Evolutionary conservation across 306 rosid genomes (phyloP).

Genomic region (Pachyrhizus erosus): DNA sequence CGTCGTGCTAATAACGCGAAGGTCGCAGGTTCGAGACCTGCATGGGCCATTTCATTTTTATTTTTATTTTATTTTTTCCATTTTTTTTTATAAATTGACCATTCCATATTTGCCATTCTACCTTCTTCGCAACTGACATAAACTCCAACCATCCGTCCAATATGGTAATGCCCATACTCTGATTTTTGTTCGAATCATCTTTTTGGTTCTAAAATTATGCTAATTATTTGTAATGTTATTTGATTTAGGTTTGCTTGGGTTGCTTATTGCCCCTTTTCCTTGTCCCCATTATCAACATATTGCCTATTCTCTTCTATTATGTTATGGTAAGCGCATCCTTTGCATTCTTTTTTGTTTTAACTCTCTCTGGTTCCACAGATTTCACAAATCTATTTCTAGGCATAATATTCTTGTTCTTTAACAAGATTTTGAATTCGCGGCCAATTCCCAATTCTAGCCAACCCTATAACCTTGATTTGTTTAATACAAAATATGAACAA

Average conservation of each 20-base stretch:
- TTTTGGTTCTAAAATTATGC: neutral
- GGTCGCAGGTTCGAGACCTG: constrained; percentile 75
- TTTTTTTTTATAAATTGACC: too few relatives aligned
- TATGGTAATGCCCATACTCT: constrained; percentile 9
- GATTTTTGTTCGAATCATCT: neutral
- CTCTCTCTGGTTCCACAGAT: neutral
- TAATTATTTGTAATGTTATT: neutral
- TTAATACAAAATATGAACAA: neutral
- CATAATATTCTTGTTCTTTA: neutral
- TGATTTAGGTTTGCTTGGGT: constrained; percentile 40
- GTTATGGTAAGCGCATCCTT: constrained; percentile 36
- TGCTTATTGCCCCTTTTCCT: constrained; percentile 50
- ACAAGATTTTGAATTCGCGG: neutral
- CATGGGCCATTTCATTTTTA: constrained; percentile 36
- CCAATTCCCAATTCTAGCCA: neutral
- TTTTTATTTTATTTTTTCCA: neutral
- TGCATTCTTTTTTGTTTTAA: neutral
- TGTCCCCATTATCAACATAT: constrained; percentile 47
- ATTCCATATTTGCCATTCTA: too few relatives aligned
- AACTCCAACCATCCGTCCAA: too few relatives aligned
- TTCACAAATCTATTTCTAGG: neutral
- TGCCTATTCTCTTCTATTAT: constrained; percentile 45
- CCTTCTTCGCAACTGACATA: too few relatives aligned
- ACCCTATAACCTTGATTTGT: neutral
- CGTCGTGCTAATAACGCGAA: constrained; percentile 80